Evolutionary conservation across 306 rosid genomes (phyloP).

Genomic region (Castanospermum australe): DNA sequence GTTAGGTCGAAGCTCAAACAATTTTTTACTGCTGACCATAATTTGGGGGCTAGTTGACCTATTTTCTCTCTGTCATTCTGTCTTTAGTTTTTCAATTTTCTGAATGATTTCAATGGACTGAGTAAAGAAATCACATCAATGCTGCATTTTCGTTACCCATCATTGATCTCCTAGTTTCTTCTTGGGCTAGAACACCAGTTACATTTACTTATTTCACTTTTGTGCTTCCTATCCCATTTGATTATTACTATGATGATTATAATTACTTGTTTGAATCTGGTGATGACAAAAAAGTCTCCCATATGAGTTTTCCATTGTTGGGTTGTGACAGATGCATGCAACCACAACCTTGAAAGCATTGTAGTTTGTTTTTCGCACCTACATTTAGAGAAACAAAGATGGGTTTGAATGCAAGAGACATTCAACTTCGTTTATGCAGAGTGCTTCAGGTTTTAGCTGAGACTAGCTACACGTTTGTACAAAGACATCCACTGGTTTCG

Average conservation of each 20-base stretch:
- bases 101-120: constrained; percentile 17
- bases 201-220: not conserved
- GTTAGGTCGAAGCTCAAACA: constrained; percentile 25
- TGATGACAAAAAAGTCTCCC: constrained; percentile 17
- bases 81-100: constrained; percentile 30
- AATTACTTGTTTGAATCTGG: constrained; percentile 13
- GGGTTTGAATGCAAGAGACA: constrained; percentile 63
- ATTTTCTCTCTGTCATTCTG: constrained; percentile 36
- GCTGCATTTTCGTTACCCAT: not conserved
- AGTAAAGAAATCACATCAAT: constrained; percentile 10
- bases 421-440: constrained; percentile 41
- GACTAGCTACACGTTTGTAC: constrained; percentile 33
- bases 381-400: constrained; percentile 36
- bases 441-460: constrained; percentile 38
- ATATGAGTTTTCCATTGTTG: not conserved
- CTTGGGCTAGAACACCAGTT: not conserved
- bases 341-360: constrained; percentile 3
- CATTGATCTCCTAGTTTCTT: constrained; percentile 2
- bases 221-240: constrained; percentile 1
- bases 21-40: constrained; percentile 15
- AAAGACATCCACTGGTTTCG: constrained; percentile 51
- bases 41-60: constrained; percentile 23
- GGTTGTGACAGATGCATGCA: constrained; percentile 5
- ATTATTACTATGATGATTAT: constrained; percentile 14
- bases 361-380: not conserved